Conservation (phyloP, 2,329 filamentous ascomycete genomes). For the Bipolaris oryzae region DNA sequence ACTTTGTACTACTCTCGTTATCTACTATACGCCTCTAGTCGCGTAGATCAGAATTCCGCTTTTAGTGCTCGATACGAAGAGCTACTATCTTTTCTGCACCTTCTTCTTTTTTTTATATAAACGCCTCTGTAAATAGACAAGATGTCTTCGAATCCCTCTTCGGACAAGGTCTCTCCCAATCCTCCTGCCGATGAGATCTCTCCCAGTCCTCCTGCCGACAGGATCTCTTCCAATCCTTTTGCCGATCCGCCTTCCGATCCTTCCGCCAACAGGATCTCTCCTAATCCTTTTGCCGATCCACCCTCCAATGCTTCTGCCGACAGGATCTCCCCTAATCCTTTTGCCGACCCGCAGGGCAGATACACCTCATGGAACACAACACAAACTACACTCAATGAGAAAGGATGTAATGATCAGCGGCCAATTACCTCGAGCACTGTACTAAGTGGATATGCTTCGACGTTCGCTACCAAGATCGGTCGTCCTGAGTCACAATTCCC, state of each 20-base stretch:
- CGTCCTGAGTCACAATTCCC: not conserved
- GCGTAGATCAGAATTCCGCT: not conserved
- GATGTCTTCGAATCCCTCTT: not conserved
- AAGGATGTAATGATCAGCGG: not conserved
- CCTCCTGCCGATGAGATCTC: not conserved
- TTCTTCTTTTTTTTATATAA: not conserved
- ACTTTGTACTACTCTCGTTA: not conserved
- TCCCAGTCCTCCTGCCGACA: not conserved
- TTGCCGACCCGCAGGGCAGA: not conserved
- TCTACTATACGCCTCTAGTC: not conserved
- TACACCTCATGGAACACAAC: not conserved
- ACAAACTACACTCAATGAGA: slow-evolving; percentile 2
- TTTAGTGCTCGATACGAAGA: not conserved
- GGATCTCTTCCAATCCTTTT: not conserved
- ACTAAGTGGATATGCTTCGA: not conserved
- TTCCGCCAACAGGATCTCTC: not conserved
- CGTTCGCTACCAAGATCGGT: not conserved
- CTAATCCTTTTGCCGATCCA: not conserved
- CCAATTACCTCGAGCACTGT: not conserved
- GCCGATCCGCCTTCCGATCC: not conserved
- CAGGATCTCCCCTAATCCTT: not conserved
- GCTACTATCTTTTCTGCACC: not conserved
- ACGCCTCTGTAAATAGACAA: not conserved
- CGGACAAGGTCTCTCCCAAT: not conserved
- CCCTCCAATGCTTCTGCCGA: not conserved